phyloP scores from a whole-genome alignment of 345 rosid genomes.

The Schrenkiella parvula region DNA sequence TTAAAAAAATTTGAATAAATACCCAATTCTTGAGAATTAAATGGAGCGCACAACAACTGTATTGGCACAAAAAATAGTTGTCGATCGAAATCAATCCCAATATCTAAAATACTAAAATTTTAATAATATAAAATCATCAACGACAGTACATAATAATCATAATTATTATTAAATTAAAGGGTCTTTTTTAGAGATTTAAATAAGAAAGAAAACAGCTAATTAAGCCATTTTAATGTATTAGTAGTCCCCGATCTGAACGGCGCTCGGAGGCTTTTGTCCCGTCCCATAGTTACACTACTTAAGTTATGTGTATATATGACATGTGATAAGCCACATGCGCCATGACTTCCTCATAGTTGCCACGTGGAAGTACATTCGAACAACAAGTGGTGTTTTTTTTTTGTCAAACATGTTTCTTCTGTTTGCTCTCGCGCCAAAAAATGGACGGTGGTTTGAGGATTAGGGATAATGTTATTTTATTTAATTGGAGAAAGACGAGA shows the following conservation, averaged over 20 bases:
- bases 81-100: neutral
- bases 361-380: neutral
- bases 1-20: neutral
- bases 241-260: constrained; percentile 25
- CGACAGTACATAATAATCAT: neutral
- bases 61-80: constrained; percentile 26
- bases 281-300: constrained; percentile 3
- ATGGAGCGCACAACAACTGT: constrained; percentile 24
- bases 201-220: constrained; percentile 19
- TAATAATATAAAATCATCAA: neutral
- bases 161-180: neutral
- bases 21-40: neutral
- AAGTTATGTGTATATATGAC: neutral
- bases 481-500: constrained; percentile 21
- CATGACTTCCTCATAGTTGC: neutral
- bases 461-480: constrained; percentile 17
- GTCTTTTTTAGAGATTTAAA: neutral
- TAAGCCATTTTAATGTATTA: constrained; percentile 17
- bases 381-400: constrained; percentile 4
- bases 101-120: neutral
- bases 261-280: constrained; percentile 25
- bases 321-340: constrained; percentile 8
- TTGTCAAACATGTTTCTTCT: constrained; percentile 30
- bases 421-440: constrained; percentile 20
- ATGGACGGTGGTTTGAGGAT: constrained; percentile 22